phyloP scores from a whole-genome alignment of 495 filamentous ascomycete species.

The Pseudevernia furfuracea region DNA sequence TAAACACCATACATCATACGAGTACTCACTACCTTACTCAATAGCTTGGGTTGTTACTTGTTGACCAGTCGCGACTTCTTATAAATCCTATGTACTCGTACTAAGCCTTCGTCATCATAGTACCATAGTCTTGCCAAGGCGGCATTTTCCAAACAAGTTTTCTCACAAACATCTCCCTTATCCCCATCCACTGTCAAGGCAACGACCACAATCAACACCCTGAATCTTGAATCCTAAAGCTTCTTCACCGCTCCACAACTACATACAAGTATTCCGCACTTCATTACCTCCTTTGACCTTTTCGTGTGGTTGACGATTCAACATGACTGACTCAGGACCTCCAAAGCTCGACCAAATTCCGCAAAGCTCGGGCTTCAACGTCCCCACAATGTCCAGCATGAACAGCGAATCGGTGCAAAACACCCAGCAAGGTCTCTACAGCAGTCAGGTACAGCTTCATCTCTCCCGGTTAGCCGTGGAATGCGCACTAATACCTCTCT shows the following conservation, averaged over 20 bases:
- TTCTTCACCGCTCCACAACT: neutral
- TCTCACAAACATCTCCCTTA: neutral
- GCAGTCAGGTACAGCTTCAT: slow-evolving; percentile 30
- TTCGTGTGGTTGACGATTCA: neutral
- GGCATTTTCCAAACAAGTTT: neutral
- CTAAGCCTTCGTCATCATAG: neutral
- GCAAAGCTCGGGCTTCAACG: slow-evolving; percentile 20
- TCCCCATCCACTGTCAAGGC: neutral
- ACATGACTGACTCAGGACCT: slow-evolving; percentile 21
- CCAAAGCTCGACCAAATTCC: slow-evolving; percentile 23
- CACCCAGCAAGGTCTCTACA: slow-evolving; percentile 28
- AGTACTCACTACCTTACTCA: no score
- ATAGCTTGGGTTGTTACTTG: neutral
- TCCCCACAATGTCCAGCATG: slow-evolving; percentile 24
- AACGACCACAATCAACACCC: neutral
- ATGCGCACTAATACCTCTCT: slow-evolving; percentile 13
- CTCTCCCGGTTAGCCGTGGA: neutral
- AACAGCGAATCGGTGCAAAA: slow-evolving; percentile 25
- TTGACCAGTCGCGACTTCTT: neutral
- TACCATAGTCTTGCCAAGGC: neutral
- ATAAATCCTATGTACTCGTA: no score
- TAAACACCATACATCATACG: no score
- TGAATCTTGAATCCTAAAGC: neutral
- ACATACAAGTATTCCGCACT: slow-evolving; percentile 10
- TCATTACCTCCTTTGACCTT: neutral